These are phyloP conservation scores for Urochloa ruziziensis DNA, from an alignment of 176 grass and related monocot genomes.

Conservation along the genomic window DNA sequence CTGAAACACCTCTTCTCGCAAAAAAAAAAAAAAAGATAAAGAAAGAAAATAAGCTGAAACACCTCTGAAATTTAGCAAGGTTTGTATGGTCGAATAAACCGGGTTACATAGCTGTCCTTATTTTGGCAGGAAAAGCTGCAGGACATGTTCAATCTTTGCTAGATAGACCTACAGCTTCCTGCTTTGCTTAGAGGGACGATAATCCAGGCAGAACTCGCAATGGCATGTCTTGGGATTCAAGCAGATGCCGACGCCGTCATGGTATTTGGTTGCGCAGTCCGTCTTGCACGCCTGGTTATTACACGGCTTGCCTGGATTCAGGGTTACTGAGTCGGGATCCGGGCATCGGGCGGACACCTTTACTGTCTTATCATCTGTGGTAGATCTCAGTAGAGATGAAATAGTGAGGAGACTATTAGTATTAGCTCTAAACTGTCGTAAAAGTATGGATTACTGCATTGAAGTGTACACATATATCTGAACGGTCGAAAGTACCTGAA, in stretches of 20 bases:
- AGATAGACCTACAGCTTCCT: background rate
- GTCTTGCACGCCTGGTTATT: background rate
- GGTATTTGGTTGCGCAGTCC: background rate
- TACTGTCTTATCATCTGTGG: background rate
- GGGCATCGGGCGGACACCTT: conserved; percentile 5
- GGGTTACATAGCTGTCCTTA: background rate
- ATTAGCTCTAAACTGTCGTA: background rate
- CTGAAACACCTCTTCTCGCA: no score
- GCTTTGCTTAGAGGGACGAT: background rate
- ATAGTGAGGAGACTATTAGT: no score
- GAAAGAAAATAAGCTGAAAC: background rate
- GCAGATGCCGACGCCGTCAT: background rate
- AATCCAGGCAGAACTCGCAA: conserved; percentile 15
- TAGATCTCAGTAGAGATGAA: background rate
- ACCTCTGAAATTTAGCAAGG: background rate
- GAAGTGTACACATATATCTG: background rate
- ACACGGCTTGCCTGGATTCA: conserved; percentile 3
- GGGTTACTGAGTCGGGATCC: background rate
- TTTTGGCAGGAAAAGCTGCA: background rate
- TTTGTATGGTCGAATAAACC: background rate
- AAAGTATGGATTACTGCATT: background rate
- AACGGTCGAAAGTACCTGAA: background rate
- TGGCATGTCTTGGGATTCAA: background rate
- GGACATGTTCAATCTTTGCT: background rate
- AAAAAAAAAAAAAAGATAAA: no score